Evolutionary conservation across 371 early-diverging fungal species (phyloP), one percentile per base, ranked within the genome.

Genomic region (Apophysomyces ossiformis): DNA sequence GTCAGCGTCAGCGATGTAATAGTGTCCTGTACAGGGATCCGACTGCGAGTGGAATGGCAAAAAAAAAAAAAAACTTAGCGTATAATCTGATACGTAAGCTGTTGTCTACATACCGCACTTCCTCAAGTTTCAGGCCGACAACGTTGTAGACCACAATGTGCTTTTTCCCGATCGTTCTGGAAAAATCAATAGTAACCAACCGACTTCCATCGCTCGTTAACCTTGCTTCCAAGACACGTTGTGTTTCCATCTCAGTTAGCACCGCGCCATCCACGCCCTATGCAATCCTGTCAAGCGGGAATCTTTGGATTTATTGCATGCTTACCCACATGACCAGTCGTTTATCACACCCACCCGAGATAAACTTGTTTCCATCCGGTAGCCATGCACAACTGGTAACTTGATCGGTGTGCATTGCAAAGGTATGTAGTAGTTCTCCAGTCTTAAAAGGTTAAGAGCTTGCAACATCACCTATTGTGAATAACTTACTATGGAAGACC

Each of bases 331-430:
- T 67, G 60, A 79, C 81, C 39, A 95, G 78, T 39, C 74, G 74
- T 70, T 91, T 93, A 69, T 96, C 96, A 62, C 89, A 70, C 57
- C 90, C 87, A 21, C 91, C 91, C 1, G 95, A 90, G 9, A 97
- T 86, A 69, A 97, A 96, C 37, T 78, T 81, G 36, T 77, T 65
- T 38, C 87, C 88, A 66, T 90, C 88, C 13, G 93, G 90, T 8
- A 95, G 70, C 95, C 97, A 97, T 12, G 86, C 91, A 74, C 93
- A 92, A 16, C 94, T 83, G 0, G 93, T 91, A 2, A 94, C 90
- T 32, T 87, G 80, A 13, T 95, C 93, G 1, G 72, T 72, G 74
- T 95, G 95, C 18, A 79, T 74, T 18, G 65, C 47, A 65, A 88
- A 87, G 1, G 81, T 85, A 36, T 73, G 69, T 37, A 81, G 47